Evolutionary conservation across 2,329 filamentous ascomycete genomes (phyloP).

Genomic region (Botrytis paeoniae): DNA sequence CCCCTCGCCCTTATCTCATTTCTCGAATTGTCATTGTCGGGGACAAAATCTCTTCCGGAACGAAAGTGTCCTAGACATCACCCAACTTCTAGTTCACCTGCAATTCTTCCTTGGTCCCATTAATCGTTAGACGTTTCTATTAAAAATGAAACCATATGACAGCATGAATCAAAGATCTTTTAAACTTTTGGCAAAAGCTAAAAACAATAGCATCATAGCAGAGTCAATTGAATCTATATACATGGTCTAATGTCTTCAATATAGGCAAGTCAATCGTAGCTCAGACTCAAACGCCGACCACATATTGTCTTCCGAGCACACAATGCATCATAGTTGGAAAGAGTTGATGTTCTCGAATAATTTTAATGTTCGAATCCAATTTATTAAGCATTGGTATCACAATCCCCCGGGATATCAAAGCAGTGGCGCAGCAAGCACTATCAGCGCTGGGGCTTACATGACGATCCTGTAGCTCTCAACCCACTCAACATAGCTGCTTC

Average conservation of each 20-base stretch:
- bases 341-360: conserved; percentile 12
- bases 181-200: background rate
- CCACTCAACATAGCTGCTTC: background rate
- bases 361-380: conserved; percentile 17
- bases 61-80: background rate
- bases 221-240: background rate
- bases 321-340: background rate
- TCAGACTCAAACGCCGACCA: background rate
- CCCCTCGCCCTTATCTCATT: conserved; percentile 8
- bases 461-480: conserved; percentile 11
- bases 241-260: background rate
- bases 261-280: background rate
- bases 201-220: background rate
- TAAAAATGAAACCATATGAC: background rate
- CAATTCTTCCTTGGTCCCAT: background rate
- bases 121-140: background rate
- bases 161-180: background rate
- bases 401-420: conserved; percentile 6
- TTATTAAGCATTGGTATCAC: conserved; percentile 16
- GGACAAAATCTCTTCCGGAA: background rate
- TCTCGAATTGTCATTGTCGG: background rate
- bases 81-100: background rate
- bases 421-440: conserved; percentile 2
- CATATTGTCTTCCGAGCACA: background rate
- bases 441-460: conserved; percentile 9